A percentile compares a stretch with the other conserved stretches of the same genome.
Conservation (phyloP, 169 alveolate species). For the Eimeria praecox region DNA sequence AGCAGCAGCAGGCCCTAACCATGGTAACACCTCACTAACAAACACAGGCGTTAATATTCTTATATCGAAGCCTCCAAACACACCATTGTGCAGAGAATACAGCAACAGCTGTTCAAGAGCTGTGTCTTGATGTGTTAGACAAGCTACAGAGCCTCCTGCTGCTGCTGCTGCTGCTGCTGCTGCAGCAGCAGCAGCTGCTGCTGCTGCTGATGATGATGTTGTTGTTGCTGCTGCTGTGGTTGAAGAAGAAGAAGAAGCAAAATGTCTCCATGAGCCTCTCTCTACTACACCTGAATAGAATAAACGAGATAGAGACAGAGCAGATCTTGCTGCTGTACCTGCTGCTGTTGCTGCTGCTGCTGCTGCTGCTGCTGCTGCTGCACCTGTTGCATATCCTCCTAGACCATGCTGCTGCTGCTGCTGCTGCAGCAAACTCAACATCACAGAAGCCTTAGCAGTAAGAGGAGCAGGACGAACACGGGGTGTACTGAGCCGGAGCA, state of each 20-base stretch:
- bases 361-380: slow-evolving; percentile 18
- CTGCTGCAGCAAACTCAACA: slow-evolving; percentile 49
- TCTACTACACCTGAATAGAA: background rate
- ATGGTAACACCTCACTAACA: slow-evolving; percentile 32
- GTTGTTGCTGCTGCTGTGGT: background rate
- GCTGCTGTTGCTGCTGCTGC: background rate
- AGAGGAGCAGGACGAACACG: slow-evolving; percentile 40
- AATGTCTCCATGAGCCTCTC: background rate
- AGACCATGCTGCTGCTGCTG: slow-evolving; percentile 7
- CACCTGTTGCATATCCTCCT: background rate
- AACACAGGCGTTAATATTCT: slow-evolving; percentile 40
- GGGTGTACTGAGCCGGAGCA: slow-evolving; percentile 43
- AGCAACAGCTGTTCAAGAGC: slow-evolving; percentile 71
- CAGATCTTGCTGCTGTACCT: slow-evolving; percentile 22
- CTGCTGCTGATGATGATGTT: background rate
- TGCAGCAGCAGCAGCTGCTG: slow-evolving; percentile 38
- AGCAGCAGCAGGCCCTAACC: slow-evolving; percentile 70
- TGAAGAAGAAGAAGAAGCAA: no score
- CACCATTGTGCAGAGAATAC: slow-evolving; percentile 46
- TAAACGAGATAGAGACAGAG: slow-evolving; percentile 17
- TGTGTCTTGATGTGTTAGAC: slow-evolving; percentile 47
- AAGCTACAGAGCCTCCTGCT: slow-evolving; percentile 43
- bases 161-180: slow-evolving; percentile 65
- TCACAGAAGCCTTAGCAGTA: background rate
- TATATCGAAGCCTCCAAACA: slow-evolving; percentile 60